Percentiles rank a stretch among this genome's conserved stretches.
These are phyloP conservation scores for Wickerhamomyces silvicola DNA, from an alignment of 805 yeast genomes.

Conservation along the genomic window DNA sequence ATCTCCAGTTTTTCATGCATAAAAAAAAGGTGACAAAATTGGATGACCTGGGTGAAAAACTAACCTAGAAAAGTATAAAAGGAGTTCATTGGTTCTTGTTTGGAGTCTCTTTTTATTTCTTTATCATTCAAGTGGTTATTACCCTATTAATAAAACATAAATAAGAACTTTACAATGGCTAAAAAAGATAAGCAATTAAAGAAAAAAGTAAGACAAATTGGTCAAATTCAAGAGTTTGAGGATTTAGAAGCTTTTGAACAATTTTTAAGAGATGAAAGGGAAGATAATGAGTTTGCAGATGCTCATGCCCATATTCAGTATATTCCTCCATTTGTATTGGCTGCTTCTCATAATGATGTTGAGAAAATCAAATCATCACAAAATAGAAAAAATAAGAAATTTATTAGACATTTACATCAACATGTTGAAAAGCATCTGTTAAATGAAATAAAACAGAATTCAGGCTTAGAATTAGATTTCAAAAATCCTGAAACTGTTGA, in stretches of 20 bases:
- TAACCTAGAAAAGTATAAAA: too few relatives aligned
- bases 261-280: constrained; percentile 62
- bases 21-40: too few relatives aligned
- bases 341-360: constrained; percentile 59
- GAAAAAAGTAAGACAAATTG: constrained; percentile 14
- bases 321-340: constrained; percentile 67
- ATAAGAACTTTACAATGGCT: constrained; percentile 8
- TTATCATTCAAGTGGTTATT: background rate
- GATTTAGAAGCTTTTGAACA: constrained; percentile 56
- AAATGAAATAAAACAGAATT: constrained; percentile 54
- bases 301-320: constrained; percentile 61
- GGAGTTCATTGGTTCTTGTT: too few relatives aligned
- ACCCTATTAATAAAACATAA: background rate
- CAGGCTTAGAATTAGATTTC: constrained; percentile 50
- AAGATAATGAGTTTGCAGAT: constrained; percentile 69
- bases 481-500: constrained; percentile 42
- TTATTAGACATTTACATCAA: constrained; percentile 67
- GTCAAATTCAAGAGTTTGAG: constrained; percentile 41
- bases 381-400: constrained; percentile 66
- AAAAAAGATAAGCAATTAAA: constrained; percentile 17
- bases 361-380: constrained; percentile 68
- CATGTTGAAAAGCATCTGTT: constrained; percentile 67
- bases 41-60: too few relatives aligned
- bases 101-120: too few relatives aligned
- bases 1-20: too few relatives aligned